Evolutionary conservation across 2,329 filamentous ascomycete genomes (phyloP).

Genomic region (Fusarium bactridioides): DNA sequence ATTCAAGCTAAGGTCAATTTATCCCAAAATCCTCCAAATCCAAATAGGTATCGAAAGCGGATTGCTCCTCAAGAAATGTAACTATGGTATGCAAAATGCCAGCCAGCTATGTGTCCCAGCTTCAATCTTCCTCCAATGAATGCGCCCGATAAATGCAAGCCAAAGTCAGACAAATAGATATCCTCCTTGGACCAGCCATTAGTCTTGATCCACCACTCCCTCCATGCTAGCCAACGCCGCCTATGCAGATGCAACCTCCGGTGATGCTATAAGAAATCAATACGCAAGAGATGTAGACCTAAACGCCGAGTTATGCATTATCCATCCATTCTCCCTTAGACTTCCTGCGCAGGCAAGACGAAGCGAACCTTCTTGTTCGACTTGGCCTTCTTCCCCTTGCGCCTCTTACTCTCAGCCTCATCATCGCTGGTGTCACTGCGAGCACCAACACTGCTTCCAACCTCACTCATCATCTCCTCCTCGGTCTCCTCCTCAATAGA

Average conservation of each 20-base stretch:
- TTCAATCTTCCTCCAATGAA: slow-evolving; percentile 14
- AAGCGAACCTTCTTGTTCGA: slow-evolving; percentile 65
- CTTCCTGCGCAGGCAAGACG: slow-evolving; percentile 56
- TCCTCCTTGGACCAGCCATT: slow-evolving; percentile 33
- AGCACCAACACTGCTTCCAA: slow-evolving; percentile 44
- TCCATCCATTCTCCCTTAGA: slow-evolving; percentile 9
- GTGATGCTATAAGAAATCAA: slow-evolving; percentile 15
- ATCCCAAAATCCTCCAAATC: slow-evolving; percentile 14
- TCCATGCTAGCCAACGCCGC: slow-evolving; percentile 34
- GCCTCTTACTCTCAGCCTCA: slow-evolving; percentile 18
- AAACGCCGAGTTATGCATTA: slow-evolving; percentile 39
- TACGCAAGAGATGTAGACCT: slow-evolving; percentile 12
- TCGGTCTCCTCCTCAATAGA: slow-evolving; percentile 67
- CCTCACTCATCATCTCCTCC: slow-evolving; percentile 58
- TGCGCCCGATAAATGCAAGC: slow-evolving; percentile 9
- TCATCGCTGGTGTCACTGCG: slow-evolving; percentile 45
- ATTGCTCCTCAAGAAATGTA: slow-evolving; percentile 35
- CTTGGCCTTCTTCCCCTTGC: slow-evolving; percentile 52
- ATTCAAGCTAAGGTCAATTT: slow-evolving; percentile 4
- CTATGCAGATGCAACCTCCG: slow-evolving; percentile 28
- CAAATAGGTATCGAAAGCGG: slow-evolving; percentile 39
- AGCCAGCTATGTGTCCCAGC: slow-evolving; percentile 5
- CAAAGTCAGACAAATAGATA: slow-evolving; percentile 13
- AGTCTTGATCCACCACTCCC: slow-evolving; percentile 20
- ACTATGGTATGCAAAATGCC: slow-evolving; percentile 10